Evolutionary conservation across 2,329 filamentous ascomycete species (phyloP), one percentile per base, ranked within the genome.

Genomic region (Nemania diffusa): DNA sequence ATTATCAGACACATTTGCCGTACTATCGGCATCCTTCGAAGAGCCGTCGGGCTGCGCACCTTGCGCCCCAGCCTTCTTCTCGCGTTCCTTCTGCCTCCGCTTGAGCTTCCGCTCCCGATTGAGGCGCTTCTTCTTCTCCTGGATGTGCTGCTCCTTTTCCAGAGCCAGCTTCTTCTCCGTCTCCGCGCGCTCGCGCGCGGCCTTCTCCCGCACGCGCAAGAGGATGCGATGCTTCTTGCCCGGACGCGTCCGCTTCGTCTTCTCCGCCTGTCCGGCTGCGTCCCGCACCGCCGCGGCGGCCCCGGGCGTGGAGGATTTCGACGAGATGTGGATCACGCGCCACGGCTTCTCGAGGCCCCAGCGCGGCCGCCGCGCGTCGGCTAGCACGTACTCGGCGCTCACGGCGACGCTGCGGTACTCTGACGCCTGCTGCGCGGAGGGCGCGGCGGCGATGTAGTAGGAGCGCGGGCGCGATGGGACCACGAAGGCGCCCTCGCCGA

Each of bases 271-370:
- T 5, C 22, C 50, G 8, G 9, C 40, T 3, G 51, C 64, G 5
- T 63, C 27, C 9, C 62, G 57, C n/a, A 62, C 60, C 32, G 68
- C 58, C 13, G 72, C 29, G 48, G 61, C 60, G 29, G 68, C 58
- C 13, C 72, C 29, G 48, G 52, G 11, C 8, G 1, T 6, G 11
- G 20, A 6, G 20, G 22, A 17, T 37, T 42, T n/a, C 56, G 11
- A 51, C 1, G 72, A 76, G 34, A 88, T 78, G 32, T 78, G 79
- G 3, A 78, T 82, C 15, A 89, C 86, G 63, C 83, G 83, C 88
- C 88, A 90, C 1, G 88, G 87, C 71, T 87, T 80, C 75, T 90
- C 87, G 48, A 87, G 76, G 0, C 88, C 88, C 87, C 87, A 90
- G 6, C 81, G 80, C 61, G 83, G 79, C 71, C 75, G 77, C 52